Conservation (phyloP, 2,329 filamentous ascomycete species). For the Aspergillus proliferans region DNA sequence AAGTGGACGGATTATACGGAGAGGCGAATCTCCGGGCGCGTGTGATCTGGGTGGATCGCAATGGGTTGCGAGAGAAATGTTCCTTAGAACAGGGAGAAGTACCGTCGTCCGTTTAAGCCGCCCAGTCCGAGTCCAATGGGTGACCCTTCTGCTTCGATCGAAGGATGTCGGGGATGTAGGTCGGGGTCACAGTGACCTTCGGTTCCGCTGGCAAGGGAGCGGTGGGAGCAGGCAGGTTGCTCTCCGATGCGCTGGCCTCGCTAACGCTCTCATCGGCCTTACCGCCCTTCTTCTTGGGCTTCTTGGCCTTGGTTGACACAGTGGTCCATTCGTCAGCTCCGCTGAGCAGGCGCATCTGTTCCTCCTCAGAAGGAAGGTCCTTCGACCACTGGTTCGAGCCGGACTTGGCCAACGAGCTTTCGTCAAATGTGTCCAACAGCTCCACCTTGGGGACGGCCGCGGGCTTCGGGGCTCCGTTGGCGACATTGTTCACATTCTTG, state of each 20-base stretch:
- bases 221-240: constrained; percentile 19
- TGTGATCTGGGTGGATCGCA: background rate
- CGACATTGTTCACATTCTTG: constrained; percentile 26
- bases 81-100: background rate
- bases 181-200: constrained; percentile 30
- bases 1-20: background rate
- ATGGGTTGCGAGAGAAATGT: background rate
- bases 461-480: constrained; percentile 17
- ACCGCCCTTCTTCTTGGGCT: constrained; percentile 43
- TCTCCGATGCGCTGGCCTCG: constrained; percentile 38
- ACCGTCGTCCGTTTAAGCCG: constrained; percentile 20
- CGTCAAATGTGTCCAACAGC: constrained; percentile 41
- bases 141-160: constrained; percentile 33
- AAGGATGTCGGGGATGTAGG: constrained; percentile 28
- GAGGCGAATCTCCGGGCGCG: constrained; percentile 1
- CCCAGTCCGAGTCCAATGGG: constrained; percentile 42
- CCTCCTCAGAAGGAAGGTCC: constrained; percentile 53
- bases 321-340: constrained; percentile 56
- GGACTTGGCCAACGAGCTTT: constrained; percentile 10
- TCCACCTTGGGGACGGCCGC: constrained; percentile 17
- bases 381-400: constrained; percentile 38
- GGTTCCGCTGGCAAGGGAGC: constrained; percentile 24
- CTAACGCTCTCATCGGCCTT: constrained; percentile 39
- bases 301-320: constrained; percentile 50
- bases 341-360: constrained; percentile 51